These are phyloP conservation scores for Hortiboletus rubellus DNA, from an alignment of 1,284 basidiomycete species.

Conservation along the genomic window DNA sequence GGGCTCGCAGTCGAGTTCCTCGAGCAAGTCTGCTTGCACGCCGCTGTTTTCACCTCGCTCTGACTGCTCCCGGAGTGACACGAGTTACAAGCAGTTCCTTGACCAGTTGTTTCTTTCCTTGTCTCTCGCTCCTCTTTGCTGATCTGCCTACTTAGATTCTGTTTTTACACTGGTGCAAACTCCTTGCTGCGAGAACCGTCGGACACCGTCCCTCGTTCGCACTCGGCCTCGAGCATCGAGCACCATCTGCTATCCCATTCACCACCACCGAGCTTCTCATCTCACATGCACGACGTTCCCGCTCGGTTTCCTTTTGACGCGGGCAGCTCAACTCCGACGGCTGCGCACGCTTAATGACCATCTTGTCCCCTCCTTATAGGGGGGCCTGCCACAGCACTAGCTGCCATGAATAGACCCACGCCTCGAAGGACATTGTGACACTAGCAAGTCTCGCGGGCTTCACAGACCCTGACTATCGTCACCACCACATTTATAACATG, in stretches of 20 bases:
- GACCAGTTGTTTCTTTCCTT: constrained; percentile 50
- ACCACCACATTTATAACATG: neutral
- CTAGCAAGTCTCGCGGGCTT: neutral
- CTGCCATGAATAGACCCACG: neutral
- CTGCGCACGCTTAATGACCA: constrained; percentile 3
- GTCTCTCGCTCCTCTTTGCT: constrained; percentile 1
- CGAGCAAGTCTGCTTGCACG: constrained; percentile 41
- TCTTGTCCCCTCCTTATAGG: neutral
- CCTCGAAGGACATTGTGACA: neutral
- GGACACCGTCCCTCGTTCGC: constrained; percentile 47
- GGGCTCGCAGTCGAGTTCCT: constrained; percentile 43
- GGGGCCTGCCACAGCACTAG: neutral
- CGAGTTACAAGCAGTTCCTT: constrained; percentile 61
- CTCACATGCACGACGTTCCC: constrained; percentile 9
- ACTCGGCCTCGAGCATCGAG: constrained; percentile 57
- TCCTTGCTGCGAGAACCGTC: constrained; percentile 33
- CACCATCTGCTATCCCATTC: constrained; percentile 41
- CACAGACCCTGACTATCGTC: neutral
- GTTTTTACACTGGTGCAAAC: constrained; percentile 68
- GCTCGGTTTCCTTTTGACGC: constrained; percentile 9
- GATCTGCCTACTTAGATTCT: constrained; percentile 51
- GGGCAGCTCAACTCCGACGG: neutral
- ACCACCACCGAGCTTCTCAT: constrained; percentile 20
- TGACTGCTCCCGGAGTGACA: constrained; percentile 27
- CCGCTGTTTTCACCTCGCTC: constrained; percentile 38